Evolutionary conservation across 2,329 filamentous ascomycete genomes (phyloP).

Genomic region (Huntiella moniliformis): DNA sequence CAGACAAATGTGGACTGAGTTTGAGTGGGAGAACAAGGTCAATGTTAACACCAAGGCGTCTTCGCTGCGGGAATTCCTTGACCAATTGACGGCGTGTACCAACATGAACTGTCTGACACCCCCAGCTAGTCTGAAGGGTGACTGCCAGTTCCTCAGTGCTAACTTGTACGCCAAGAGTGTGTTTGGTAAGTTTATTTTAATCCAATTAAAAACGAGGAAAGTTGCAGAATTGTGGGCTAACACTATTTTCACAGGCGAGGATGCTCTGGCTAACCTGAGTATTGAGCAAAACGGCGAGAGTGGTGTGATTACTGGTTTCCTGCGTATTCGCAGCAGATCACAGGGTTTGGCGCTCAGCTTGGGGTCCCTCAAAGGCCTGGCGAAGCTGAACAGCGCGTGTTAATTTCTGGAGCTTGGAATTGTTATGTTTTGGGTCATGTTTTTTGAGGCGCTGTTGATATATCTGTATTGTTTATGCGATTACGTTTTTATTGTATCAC

Average conservation of each 20-base stretch:
- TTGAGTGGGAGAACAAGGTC: slow-evolving; percentile 99
- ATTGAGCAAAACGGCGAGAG: slow-evolving; percentile 96
- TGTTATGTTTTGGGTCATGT: background rate
- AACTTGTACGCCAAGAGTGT: slow-evolving; percentile 94
- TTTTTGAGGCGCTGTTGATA: slow-evolving; percentile 5
- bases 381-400: slow-evolving; percentile 44
- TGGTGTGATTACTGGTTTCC: slow-evolving; percentile 89
- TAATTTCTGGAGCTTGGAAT: background rate
- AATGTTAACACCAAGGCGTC: slow-evolving; percentile 98
- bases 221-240: background rate
- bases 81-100: slow-evolving; percentile 88
- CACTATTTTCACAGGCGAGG: slow-evolving; percentile 52
- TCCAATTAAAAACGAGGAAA: background rate
- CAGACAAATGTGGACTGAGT: slow-evolving; percentile 99
- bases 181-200: slow-evolving; percentile 55
- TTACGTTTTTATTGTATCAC: slow-evolving; percentile 2
- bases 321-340: slow-evolving; percentile 90
- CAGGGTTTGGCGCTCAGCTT: slow-evolving; percentile 88
- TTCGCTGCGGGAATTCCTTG: slow-evolving; percentile 75
- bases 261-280: slow-evolving; percentile 88
- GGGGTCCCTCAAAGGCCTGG: slow-evolving; percentile 84
- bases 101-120: slow-evolving; percentile 98
- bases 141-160: slow-evolving; percentile 93
- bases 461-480: slow-evolving; percentile 7
- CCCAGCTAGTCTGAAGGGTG: slow-evolving; percentile 87